Evolutionary conservation across 2,329 filamentous ascomycete genomes (phyloP).

Genomic region (Alternaria sp.): DNA sequence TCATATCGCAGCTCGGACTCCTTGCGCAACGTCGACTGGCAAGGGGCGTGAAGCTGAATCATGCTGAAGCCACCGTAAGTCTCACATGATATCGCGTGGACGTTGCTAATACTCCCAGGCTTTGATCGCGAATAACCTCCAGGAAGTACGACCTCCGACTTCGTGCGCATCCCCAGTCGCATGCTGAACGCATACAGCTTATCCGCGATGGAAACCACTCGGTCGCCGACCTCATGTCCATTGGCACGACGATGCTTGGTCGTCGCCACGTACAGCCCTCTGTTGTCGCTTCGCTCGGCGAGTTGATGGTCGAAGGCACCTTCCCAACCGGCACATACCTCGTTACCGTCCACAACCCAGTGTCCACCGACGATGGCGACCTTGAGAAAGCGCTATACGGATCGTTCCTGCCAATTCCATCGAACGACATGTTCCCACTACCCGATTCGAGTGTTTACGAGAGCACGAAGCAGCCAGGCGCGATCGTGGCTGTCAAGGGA

Average conservation of each 20-base stretch:
- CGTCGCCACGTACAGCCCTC: constrained; percentile 88
- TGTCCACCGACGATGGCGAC: constrained; percentile 85
- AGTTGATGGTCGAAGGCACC: constrained; percentile 93
- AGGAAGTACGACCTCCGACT: constrained; percentile 66
- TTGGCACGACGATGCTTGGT: constrained; percentile 91
- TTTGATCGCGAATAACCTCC: constrained; percentile 85
- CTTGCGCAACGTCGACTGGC: constrained; percentile 89
- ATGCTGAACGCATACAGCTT: constrained; percentile 60
- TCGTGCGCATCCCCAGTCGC: constrained; percentile 6
- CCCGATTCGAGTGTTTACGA: constrained; percentile 71
- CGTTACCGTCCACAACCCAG: constrained; percentile 90
- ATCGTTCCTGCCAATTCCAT: constrained; percentile 84
- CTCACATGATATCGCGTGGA: neutral
- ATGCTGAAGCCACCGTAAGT: constrained; percentile 80
- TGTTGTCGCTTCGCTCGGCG: constrained; percentile 77
- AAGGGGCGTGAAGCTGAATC: constrained; percentile 85
- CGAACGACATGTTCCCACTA: constrained; percentile 70
- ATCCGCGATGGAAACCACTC: constrained; percentile 95
- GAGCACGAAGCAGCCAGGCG: constrained; percentile 75
- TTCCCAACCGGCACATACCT: constrained; percentile 91
- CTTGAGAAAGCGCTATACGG: constrained; percentile 87
- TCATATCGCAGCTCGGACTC: constrained; percentile 85
- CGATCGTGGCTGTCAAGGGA: constrained; percentile 74
- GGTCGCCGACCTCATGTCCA: constrained; percentile 90
- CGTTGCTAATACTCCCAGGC: constrained; percentile 59